Percentiles rank a stretch among this genome's conserved stretches.
Evolutionary conservation across 2,329 filamentous ascomycete species (phyloP).

Genomic region (Helotiales sp.): DNA sequence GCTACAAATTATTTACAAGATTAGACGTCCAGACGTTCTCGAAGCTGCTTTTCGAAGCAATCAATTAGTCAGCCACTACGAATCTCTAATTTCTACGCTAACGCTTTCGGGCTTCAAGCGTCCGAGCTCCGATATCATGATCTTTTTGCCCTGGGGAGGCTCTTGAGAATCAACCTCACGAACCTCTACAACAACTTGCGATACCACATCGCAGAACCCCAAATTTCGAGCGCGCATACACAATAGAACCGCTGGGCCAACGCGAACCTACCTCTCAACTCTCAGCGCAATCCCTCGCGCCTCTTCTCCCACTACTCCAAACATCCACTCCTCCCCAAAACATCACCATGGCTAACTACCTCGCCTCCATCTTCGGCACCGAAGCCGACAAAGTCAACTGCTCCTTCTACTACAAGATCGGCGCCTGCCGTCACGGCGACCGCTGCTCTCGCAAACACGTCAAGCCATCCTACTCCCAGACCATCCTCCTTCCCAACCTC

Average conservation of each 20-base stretch:
- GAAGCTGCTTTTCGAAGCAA: neutral
- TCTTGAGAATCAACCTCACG: conserved; percentile 4
- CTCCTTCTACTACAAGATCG: conserved; percentile 99
- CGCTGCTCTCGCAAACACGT: conserved; percentile 98
- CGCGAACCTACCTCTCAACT: neutral
- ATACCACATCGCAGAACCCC: neutral
- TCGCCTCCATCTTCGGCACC: conserved; percentile 98
- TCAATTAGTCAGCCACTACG: neutral
- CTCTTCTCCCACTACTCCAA: neutral
- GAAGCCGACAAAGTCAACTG: conserved; percentile 99
- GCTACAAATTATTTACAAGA: too few species aligned
- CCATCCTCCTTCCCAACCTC: conserved; percentile 95
- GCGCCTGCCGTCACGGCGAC: conserved; percentile 96
- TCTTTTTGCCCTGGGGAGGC: conserved; percentile 12
- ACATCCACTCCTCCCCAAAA: neutral
- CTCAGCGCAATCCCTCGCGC: neutral
- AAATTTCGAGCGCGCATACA: neutral
- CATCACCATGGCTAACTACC: conserved; percentile 83
- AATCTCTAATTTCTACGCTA: neutral
- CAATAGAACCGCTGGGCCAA: neutral
- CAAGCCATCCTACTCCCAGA: conserved; percentile 97
- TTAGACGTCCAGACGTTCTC: too few species aligned
- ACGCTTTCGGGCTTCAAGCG: neutral
- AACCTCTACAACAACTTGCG: neutral
- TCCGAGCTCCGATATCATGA: conserved; percentile 13